Evolutionary conservation across 2,329 filamentous ascomycete species (phyloP).

Genomic region (Ceratocystis eucalypticola): DNA sequence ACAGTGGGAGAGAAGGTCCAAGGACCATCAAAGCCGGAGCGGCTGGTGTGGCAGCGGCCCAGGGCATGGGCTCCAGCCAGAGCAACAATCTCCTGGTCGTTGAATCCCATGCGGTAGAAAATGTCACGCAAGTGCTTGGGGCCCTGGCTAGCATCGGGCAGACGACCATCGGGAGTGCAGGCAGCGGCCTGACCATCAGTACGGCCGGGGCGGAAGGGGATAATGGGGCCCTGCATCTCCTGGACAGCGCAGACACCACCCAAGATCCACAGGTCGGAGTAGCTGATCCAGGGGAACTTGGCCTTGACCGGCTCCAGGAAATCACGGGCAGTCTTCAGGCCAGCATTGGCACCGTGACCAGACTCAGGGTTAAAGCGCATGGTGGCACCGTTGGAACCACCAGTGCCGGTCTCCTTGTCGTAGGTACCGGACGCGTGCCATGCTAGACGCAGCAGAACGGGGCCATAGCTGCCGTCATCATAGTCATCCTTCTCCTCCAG

Average conservation of each 20-base stretch:
- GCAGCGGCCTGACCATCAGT: slow-evolving; percentile 62
- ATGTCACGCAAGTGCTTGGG: slow-evolving; percentile 75
- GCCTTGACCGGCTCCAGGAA: slow-evolving; percentile 84
- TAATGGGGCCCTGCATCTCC: slow-evolving; percentile 80
- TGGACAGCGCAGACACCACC: slow-evolving; percentile 74
- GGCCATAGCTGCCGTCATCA: slow-evolving; percentile 91
- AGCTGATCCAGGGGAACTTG: slow-evolving; percentile 88
- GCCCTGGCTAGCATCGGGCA: slow-evolving; percentile 65
- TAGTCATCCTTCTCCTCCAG: slow-evolving; percentile 88
- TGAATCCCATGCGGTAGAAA: slow-evolving; percentile 95
- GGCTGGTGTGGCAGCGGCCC: slow-evolving; percentile 78
- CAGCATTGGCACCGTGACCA: slow-evolving; percentile 87
- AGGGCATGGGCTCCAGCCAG: slow-evolving; percentile 75
- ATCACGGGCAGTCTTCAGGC: slow-evolving; percentile 70
- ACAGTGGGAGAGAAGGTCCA: slow-evolving; percentile 89
- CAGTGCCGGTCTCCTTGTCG: slow-evolving; percentile 74
- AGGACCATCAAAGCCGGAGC: slow-evolving; percentile 75
- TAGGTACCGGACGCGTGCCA: slow-evolving; percentile 94
- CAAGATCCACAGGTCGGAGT: slow-evolving; percentile 95
- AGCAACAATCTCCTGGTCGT: slow-evolving; percentile 92
- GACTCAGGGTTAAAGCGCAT: slow-evolving; percentile 90
- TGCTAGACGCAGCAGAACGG: slow-evolving; percentile 75
- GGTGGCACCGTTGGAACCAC: slow-evolving; percentile 89
- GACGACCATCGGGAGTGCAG: slow-evolving; percentile 88
- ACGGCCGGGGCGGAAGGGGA: slow-evolving; percentile 83